Percentiles rank a stretch among this genome's conserved stretches.
phyloP scores from a whole-genome alignment of 2,329 filamentous ascomycete species.

The Dactylonectria estremocensis region DNA sequence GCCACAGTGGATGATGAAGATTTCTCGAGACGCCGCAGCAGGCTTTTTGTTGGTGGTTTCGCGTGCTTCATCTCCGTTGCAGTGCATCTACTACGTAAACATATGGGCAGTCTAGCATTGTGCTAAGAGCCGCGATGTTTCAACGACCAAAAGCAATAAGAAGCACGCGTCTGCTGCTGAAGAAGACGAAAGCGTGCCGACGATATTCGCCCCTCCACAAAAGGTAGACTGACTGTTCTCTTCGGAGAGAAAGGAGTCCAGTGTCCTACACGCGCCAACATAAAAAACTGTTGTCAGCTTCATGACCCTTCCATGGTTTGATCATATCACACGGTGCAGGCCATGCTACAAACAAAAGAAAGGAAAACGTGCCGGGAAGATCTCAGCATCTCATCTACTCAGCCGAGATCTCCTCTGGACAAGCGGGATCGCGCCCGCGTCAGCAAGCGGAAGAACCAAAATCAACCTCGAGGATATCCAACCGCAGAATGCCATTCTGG shows the following conservation, averaged over 20 bases:
- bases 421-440: neutral
- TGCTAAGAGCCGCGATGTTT: neutral
- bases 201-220: too few relatives aligned
- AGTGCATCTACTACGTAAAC: too few relatives aligned
- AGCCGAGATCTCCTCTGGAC: neutral
- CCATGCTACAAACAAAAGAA: too few relatives aligned
- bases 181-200: neutral
- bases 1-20: conserved; percentile 1
- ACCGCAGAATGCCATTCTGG: neutral
- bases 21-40: neutral
- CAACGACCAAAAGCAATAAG: neutral
- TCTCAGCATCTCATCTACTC: neutral
- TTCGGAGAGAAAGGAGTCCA: too few relatives aligned
- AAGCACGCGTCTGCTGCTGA: neutral
- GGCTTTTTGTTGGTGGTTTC: neutral
- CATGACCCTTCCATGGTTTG: too few relatives aligned
- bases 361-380: too few relatives aligned
- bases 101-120: neutral
- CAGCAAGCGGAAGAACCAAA: neutral
- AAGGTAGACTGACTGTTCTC: too few relatives aligned
- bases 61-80: neutral
- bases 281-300: too few relatives aligned
- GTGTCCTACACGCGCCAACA: too few relatives aligned
- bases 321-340: too few relatives aligned
- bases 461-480: neutral